Conservation (phyloP, 257 asterid genomes). For the Solanum chiquidenum region DNA sequence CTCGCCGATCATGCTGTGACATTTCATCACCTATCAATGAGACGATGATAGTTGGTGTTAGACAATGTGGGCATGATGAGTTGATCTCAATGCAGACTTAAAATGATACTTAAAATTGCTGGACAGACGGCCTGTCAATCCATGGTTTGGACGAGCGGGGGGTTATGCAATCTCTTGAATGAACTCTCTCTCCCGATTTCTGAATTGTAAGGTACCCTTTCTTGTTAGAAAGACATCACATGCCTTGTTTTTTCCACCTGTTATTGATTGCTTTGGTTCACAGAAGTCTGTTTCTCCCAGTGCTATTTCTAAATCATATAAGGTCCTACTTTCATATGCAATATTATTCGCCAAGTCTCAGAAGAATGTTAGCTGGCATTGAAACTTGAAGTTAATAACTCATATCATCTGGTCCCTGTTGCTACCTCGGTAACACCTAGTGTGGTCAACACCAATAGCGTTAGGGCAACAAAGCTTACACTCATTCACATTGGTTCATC, state of each 20-base stretch:
- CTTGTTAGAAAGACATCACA: not conserved
- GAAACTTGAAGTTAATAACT: not conserved
- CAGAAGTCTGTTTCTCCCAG: not conserved
- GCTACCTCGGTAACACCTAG: not conserved
- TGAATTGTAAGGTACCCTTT: not conserved
- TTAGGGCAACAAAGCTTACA: not conserved
- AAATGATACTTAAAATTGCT: not conserved
- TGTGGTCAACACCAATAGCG: not conserved
- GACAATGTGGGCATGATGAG: slow-evolving; percentile 51
- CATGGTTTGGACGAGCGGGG: not conserved
- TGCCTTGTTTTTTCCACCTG: not conserved
- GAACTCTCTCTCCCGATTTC: not conserved
- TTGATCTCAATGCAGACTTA: slow-evolving; percentile 42
- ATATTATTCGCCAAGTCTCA: not conserved
- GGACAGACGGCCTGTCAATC: not conserved
- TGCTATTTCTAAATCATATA: not conserved
- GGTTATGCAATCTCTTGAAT: not conserved
- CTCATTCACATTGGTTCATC: not conserved
- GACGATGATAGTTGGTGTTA: slow-evolving; percentile 32
- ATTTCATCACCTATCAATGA: slow-evolving; percentile 27
- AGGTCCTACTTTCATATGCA: not conserved
- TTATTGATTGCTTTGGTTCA: not conserved
- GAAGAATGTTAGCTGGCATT: not conserved
- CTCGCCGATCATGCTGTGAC: slow-evolving; percentile 72
- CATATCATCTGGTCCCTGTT: not conserved